A percentile compares a stretch with the other conserved stretches of the same genome.
phyloP scores from a whole-genome alignment of 495 filamentous ascomycete genomes.

The Daldinia childiae region DNA sequence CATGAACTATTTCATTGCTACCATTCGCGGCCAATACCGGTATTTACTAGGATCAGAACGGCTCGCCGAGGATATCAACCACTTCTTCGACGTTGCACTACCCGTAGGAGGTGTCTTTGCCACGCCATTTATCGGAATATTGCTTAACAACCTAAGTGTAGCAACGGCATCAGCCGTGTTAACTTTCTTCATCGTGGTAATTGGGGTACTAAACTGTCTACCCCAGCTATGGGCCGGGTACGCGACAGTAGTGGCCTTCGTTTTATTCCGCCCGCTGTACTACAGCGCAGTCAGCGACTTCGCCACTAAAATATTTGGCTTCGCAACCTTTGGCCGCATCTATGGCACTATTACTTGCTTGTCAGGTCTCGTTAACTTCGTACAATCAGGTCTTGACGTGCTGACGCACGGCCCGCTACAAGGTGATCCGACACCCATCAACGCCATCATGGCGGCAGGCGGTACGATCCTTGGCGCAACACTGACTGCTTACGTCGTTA shows the following conservation, averaged over 20 bases:
- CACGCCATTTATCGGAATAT: conserved; percentile 60
- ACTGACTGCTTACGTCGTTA: conserved; percentile 35
- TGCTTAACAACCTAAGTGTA: conserved; percentile 62
- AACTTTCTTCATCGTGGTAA: conserved; percentile 53
- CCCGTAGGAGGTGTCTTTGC: conserved; percentile 60
- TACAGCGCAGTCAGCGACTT: conserved; percentile 67
- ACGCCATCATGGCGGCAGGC: conserved; percentile 48
- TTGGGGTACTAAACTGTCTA: conserved; percentile 56
- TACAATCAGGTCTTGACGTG: conserved; percentile 60
- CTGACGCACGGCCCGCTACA: conserved; percentile 55
- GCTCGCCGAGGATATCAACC: conserved; percentile 55
- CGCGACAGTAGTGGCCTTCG: conserved; percentile 44
- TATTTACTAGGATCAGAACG: conserved; percentile 51
- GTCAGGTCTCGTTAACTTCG: conserved; percentile 61
- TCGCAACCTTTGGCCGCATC: conserved; percentile 64
- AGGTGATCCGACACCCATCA: conserved; percentile 57
- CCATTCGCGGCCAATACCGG: conserved; percentile 58
- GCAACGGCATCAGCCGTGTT: conserved; percentile 53
- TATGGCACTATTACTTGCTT: conserved; percentile 64
- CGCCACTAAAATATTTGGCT: conserved; percentile 65
- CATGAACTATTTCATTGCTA: conserved; percentile 66
- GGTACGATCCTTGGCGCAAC: conserved; percentile 40
- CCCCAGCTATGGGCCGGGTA: conserved; percentile 47
- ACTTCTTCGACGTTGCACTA: conserved; percentile 62
- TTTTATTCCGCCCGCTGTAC: conserved; percentile 51